Evolutionary conservation across 176 grass and related monocot genomes (phyloP), one percentile per base, ranked within the genome.

Genomic region (Neostapfia colusana): DNA sequence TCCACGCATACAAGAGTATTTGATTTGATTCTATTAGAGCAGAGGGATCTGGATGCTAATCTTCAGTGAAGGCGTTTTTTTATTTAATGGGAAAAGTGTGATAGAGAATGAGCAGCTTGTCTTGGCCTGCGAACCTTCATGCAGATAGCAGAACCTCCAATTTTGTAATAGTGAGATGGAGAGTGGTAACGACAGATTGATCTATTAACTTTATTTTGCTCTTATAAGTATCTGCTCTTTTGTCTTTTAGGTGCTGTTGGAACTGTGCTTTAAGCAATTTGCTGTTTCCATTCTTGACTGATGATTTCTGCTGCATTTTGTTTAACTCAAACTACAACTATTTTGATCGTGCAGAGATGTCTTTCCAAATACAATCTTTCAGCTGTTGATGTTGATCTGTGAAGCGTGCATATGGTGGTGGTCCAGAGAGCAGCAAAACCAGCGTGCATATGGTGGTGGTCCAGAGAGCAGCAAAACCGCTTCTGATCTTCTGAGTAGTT

Each of bases 361-460:
- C 39, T 60, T 57, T 49, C 37, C 15, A 20, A 8, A 61, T 16
- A 14, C 58, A 61, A 31, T 13, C 13, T 50, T 26, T 58, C 63
- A 0, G 4, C 37, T 56, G 57, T 28, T 45, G 54, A 25, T 84
- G 55, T 54, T 80, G 63, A 76, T 57, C 9, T 65, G 48, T 80
- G 55, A 80, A 75, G 68, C 37, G 12, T 75, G 27, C 81, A 76
- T 75, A 49, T 50, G 43, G 66, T 55, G 85, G 39, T 82, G 56
- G 27, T 26, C 57, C 57, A 67, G 46, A 83, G 69, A 77, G 21
- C 35, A 55, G 46, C 41, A 53, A 50, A 65, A 20, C 44, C n/a
- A 75, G 68, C 37, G 12, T 75, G 27, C 81, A 76, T 75, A 49
- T 50, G 43, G 66, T 55, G 85, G 39, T 82, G 56, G 27, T 26